Percentiles rank a stretch among this genome's conserved stretches.
These are phyloP conservation scores for Ophiosphaerella korrae DNA, from an alignment of 2,329 filamentous ascomycete species.

Conservation along the genomic window DNA sequence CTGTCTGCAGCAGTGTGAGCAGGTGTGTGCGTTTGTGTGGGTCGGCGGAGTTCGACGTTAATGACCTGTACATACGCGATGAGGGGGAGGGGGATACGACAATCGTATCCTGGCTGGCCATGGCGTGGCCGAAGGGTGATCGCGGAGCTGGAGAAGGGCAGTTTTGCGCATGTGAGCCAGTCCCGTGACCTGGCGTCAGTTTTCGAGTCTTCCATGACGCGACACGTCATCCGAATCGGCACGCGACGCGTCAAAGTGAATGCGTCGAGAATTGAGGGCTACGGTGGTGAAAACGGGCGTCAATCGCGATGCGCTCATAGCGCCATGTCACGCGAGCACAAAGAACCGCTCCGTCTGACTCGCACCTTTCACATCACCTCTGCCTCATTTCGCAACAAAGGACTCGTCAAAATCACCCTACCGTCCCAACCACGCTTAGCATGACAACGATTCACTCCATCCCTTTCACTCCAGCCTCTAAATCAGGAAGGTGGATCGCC, in stretches of 20 bases:
- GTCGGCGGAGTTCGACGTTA: background rate
- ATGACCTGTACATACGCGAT: constrained; percentile 42
- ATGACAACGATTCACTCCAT: background rate
- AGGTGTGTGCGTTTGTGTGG: constrained; percentile 17
- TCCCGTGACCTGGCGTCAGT: constrained; percentile 28
- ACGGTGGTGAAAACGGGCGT: constrained; percentile 6
- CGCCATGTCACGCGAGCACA: constrained; percentile 28
- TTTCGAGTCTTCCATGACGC: constrained; percentile 15
- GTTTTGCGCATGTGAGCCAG: constrained; percentile 3
- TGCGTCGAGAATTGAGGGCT: constrained; percentile 1
- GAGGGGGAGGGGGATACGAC: constrained; percentile 31
- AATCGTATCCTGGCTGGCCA: constrained; percentile 36
- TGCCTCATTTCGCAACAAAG: background rate
- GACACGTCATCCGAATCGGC: constrained; percentile 15
- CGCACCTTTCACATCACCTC: constrained; percentile 20
- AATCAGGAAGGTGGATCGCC: constrained; percentile 3
- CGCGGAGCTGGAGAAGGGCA: constrained; percentile 4
- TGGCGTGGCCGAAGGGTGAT: constrained; percentile 17
- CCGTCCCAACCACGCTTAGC: background rate
- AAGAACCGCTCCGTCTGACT: constrained; percentile 30
- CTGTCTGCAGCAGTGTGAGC: constrained; percentile 61
- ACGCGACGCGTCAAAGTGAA: constrained; percentile 4
- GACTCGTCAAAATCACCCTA: background rate
- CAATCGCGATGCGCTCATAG: constrained; percentile 11
- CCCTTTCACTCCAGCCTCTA: background rate